Evolutionary conservation across 2,329 filamentous ascomycete species (phyloP), one percentile per base, ranked within the genome.

Genomic region (Neofusicoccum laricinum): DNA sequence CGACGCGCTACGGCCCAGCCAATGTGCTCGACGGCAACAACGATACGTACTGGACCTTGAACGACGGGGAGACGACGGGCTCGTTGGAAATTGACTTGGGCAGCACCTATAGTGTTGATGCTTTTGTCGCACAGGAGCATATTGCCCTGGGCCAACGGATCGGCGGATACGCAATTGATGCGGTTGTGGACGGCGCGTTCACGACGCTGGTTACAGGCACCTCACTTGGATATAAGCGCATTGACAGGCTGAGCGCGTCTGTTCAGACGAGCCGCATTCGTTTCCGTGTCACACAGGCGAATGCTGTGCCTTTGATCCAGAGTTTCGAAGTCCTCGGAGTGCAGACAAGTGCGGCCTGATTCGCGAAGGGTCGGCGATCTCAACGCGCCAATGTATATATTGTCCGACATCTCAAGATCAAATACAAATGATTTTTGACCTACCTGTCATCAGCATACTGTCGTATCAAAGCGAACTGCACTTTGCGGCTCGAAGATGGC

Each of bases 211-310:
- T 69, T 34, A 67, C 50, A 14, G 67, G 67, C n/a, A 67, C 67
- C 14, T 68, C 66, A 4, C 41, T 69, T n/a, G 67, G 67, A n/a
- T 67, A 69, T 32, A 69, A 66, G 53, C 43, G 66, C 6, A 66
- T 69, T n/a, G 45, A 66, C 55, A 62, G 32, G 30, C 34, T 68
- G 15, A 65, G 32, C 17, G 45, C 48, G 19, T 7, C 38, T 30
- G 45, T 67, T 1, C 34, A 61, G 25, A 62, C 66, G 8, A 57
- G 34, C 36, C 19, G 49, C 14, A 49, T 68, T 21, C 57, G 67
- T 12, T 25, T 68, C 19, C 53, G 66, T 5, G 65, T 68, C 30
- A 65, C 63, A 25, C 67, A 68, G 63, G 59, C 66, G 19, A 66
- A 68, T 61, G 64, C 66, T 40, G 57, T 59, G n/a, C 67, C 67